These are phyloP conservation scores for Penicillium roqueforti DNA, from an alignment of 495 filamentous ascomycete species.

Conservation along the genomic window DNA sequence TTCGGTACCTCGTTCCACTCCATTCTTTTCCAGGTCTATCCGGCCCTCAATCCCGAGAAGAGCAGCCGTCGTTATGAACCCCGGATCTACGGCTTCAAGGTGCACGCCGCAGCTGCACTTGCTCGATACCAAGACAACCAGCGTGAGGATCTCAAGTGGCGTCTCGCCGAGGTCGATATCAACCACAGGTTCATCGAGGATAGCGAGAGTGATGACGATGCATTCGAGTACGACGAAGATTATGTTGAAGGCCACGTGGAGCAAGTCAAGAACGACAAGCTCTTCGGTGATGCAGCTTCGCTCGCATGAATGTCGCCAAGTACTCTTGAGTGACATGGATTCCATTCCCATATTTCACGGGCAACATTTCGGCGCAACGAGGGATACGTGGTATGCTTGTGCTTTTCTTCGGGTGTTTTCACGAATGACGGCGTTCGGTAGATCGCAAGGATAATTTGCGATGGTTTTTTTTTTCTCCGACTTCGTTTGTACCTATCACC, in stretches of 20 bases:
- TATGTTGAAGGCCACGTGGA: slow-evolving; percentile 8
- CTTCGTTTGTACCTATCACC: slow-evolving; percentile 25
- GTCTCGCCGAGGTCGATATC: slow-evolving; percentile 53
- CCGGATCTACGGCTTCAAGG: slow-evolving; percentile 87
- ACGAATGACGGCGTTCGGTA: slow-evolving; percentile 28
- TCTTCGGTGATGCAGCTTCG: slow-evolving; percentile 37
- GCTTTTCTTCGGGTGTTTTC: slow-evolving; percentile 22
- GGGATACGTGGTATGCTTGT: slow-evolving; percentile 22
- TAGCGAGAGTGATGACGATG: slow-evolving; percentile 48
- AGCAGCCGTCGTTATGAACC: slow-evolving; percentile 81
- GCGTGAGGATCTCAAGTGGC: slow-evolving; percentile 71
- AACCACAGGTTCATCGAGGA: slow-evolving; percentile 56
- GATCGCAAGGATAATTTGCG: slow-evolving; percentile 18
- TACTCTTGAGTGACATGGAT: slow-evolving; percentile 16
- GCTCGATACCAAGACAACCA: slow-evolving; percentile 83
- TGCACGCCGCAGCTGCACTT: slow-evolving; percentile 84
- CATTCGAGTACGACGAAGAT: slow-evolving; percentile 45
- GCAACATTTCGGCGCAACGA: slow-evolving; percentile 34
- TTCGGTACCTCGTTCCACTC: slow-evolving; percentile 98
- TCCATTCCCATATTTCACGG: slow-evolving; percentile 9
- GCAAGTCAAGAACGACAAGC: slow-evolving; percentile 26
- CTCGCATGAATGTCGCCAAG: slow-evolving; percentile 43
- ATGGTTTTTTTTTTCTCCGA: slow-evolving; percentile 21
- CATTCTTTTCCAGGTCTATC: slow-evolving; percentile 98
- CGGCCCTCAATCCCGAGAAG: slow-evolving; percentile 80